These are phyloP conservation scores for Phyllosticta capitalensis DNA, from an alignment of 2,329 filamentous ascomycete genomes.

Conservation along the genomic window DNA sequence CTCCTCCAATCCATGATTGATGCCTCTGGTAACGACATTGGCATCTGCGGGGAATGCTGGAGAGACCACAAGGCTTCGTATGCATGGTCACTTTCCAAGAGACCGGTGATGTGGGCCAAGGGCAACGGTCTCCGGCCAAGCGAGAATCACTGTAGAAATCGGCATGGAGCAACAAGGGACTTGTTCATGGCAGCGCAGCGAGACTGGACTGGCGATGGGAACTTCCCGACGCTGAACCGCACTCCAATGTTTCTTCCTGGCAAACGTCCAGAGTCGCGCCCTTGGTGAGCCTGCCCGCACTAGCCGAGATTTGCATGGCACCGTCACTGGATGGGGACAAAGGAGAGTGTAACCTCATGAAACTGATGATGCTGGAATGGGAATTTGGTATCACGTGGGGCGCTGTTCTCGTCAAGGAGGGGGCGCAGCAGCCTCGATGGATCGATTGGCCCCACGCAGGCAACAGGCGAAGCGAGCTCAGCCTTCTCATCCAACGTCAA, in stretches of 20 bases:
- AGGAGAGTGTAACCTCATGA: background rate
- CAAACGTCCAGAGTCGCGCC: background rate
- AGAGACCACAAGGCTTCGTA: slow-evolving; percentile 27
- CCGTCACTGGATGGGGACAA: background rate
- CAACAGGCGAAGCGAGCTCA: background rate
- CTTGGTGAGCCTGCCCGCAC: background rate
- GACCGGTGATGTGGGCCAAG: slow-evolving; percentile 35
- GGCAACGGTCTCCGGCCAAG: background rate
- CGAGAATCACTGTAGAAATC: background rate
- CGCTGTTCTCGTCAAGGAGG: background rate
- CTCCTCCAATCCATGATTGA: slow-evolving; percentile 42
- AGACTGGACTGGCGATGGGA: slow-evolving; percentile 19
- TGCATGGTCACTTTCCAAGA: slow-evolving; percentile 37
- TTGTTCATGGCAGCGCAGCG: slow-evolving; percentile 31
- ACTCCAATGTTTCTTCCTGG: background rate
- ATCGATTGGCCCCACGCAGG: background rate
- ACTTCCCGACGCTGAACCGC: background rate
- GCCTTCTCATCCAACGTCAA: background rate
- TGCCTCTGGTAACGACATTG: slow-evolving; percentile 21
- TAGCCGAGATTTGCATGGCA: background rate
- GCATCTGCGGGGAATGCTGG: slow-evolving; percentile 40
- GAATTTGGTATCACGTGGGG: background rate
- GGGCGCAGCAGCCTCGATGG: background rate
- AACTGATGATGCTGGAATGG: background rate
- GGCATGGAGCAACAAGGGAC: slow-evolving; percentile 18